Conservation (phyloP, 2,329 filamentous ascomycete genomes). For the Fusarium sp. region DNA sequence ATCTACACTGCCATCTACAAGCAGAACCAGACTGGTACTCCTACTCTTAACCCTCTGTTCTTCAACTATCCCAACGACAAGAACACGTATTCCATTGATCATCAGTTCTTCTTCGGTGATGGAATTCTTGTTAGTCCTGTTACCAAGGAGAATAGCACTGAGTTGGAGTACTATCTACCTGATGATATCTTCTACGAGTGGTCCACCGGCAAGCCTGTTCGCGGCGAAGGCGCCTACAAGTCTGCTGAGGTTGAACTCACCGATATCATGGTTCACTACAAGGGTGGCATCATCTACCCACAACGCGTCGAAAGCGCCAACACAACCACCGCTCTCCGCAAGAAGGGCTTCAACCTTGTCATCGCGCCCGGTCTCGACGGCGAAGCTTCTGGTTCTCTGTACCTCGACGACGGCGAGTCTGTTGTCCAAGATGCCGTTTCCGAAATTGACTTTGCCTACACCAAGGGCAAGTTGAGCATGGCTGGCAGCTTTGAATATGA, state of each 20-base stretch:
- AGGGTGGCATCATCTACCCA: slow-evolving; percentile 72
- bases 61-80: slow-evolving; percentile 70
- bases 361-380: slow-evolving; percentile 73
- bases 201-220: slow-evolving; percentile 60
- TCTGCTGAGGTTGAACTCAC: slow-evolving; percentile 53
- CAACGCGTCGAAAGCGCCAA: slow-evolving; percentile 65
- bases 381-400: slow-evolving; percentile 72
- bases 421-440: slow-evolving; percentile 67
- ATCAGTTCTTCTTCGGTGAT: slow-evolving; percentile 62
- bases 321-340: slow-evolving; percentile 71
- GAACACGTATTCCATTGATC: slow-evolving; percentile 57
- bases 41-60: slow-evolving; percentile 76
- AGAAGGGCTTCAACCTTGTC: slow-evolving; percentile 74
- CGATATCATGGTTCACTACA: slow-evolving; percentile 73
- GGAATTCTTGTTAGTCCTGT: slow-evolving; percentile 61
- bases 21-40: slow-evolving; percentile 70
- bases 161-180: slow-evolving; percentile 60
- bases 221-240: slow-evolving; percentile 48
- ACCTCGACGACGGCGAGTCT: slow-evolving; percentile 79
- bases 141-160: slow-evolving; percentile 56
- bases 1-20: slow-evolving; percentile 76
- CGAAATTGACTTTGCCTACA: slow-evolving; percentile 71
- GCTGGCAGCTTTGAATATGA: slow-evolving; percentile 67
- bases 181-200: slow-evolving; percentile 62
- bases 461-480: slow-evolving; percentile 61